Evolutionary conservation across 2,329 filamentous ascomycete species (phyloP).

Genomic region (Lojkania enalia): DNA sequence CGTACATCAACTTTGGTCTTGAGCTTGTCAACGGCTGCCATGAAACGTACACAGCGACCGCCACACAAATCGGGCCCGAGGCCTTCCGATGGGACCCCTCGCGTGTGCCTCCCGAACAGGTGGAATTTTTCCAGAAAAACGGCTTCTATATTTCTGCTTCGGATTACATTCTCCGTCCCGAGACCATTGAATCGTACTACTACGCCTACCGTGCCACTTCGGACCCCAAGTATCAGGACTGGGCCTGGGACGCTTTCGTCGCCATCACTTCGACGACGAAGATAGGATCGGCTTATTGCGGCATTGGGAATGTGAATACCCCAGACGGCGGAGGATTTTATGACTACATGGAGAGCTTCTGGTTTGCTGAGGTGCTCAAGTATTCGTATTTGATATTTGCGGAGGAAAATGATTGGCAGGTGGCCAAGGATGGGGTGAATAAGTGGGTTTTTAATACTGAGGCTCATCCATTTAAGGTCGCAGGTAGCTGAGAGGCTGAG

Average conservation of each 20-base stretch:
- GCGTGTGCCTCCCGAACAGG: slow-evolving; percentile 41
- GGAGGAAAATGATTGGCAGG: slow-evolving; percentile 63
- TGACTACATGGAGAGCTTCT: slow-evolving; percentile 84
- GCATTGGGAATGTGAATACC: slow-evolving; percentile 67
- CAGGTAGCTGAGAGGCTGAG: too few species aligned
- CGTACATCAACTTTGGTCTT: slow-evolving; percentile 76
- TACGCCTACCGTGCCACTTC: slow-evolving; percentile 83
- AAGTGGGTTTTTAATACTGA: slow-evolving; percentile 67
- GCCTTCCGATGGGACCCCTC: slow-evolving; percentile 45
- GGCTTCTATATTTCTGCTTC: slow-evolving; percentile 72
- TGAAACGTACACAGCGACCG: slow-evolving; percentile 69
- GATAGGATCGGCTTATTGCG: slow-evolving; percentile 68
- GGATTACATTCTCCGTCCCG: slow-evolving; percentile 72
- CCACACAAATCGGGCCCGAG: slow-evolving; percentile 78
- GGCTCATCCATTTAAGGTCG: slow-evolving; percentile 62
- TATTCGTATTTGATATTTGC: slow-evolving; percentile 76
- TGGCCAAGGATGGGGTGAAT: slow-evolving; percentile 55
- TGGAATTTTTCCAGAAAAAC: slow-evolving; percentile 63
- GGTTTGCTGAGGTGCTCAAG: slow-evolving; percentile 86
- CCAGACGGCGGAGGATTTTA: slow-evolving; percentile 61
- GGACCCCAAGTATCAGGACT: slow-evolving; percentile 75
- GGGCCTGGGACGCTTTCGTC: slow-evolving; percentile 79
- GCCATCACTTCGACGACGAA: slow-evolving; percentile 67
- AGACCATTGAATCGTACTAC: slow-evolving; percentile 83
- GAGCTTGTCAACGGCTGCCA: slow-evolving; percentile 72